Evolutionary conservation across 2,329 filamentous ascomycete genomes (phyloP).

Genomic region (Talaromyces islandicus): DNA sequence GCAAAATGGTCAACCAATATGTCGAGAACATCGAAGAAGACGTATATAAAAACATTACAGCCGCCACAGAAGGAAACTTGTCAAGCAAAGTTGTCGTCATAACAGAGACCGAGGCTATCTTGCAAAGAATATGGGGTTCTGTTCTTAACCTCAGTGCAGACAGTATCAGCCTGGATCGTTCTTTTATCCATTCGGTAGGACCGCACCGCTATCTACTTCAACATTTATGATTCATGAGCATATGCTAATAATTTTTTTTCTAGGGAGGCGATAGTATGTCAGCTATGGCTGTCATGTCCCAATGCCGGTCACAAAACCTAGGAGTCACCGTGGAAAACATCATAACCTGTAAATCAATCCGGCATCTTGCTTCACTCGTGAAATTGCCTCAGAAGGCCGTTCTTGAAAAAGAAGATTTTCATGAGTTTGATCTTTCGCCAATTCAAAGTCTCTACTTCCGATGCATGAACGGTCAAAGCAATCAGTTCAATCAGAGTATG

Average conservation of each 20-base stretch:
- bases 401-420: slow-evolving; percentile 5
- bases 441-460: slow-evolving; percentile 19
- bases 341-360: slow-evolving; percentile 12
- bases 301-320: slow-evolving; percentile 11
- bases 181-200: slow-evolving; percentile 13
- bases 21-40: slow-evolving; percentile 9
- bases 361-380: slow-evolving; percentile 11
- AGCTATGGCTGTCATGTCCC: slow-evolving; percentile 14
- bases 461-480: slow-evolving; percentile 12
- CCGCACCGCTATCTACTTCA: background rate
- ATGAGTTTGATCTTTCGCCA: slow-evolving; percentile 18
- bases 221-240: background rate
- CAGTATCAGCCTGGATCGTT: slow-evolving; percentile 9
- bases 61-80: background rate
- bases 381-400: slow-evolving; percentile 5
- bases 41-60: slow-evolving; percentile 6
- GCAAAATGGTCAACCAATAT: slow-evolving; percentile 5
- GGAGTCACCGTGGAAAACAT: slow-evolving; percentile 13
- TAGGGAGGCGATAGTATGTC: slow-evolving; percentile 14
- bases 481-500: slow-evolving; percentile 19
- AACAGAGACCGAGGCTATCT: slow-evolving; percentile 6
- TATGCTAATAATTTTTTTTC: background rate
- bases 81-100: slow-evolving; percentile 4
- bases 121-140: slow-evolving; percentile 9
- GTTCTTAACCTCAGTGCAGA: slow-evolving; percentile 9